Evolutionary conservation across 2,329 filamentous ascomycete species (phyloP), one percentile per base, ranked within the genome.

Genomic region (Pyrenophora teres): DNA sequence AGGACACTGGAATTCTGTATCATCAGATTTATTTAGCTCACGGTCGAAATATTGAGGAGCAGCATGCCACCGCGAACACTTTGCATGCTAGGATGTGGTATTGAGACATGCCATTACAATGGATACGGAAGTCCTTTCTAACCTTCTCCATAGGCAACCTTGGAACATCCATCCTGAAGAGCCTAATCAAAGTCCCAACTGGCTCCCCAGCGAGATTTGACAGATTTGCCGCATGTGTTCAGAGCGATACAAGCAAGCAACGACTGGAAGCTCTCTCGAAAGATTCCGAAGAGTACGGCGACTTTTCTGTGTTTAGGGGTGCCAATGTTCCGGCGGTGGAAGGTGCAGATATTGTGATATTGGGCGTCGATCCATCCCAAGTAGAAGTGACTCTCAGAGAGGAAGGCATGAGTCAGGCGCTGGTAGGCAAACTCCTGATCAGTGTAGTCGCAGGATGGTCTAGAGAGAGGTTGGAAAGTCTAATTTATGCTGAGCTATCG

Each of bases 361-460:
- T 83, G 1, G 80, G 69, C 2, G 74, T 77, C 2, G 78, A 82
- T 36, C 81, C 81, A 0, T 64, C 74, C 2, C 75, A 79, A 19
- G 72, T 82, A 2, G 60, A 70, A 9, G 33, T 56, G 0, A 72
- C 77, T 0, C 59, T 83, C 4, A 64, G 59, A 0, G 62, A 76
- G 35, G 62, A 72, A 0, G 75, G 73, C 0, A 57, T 81, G 2
- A 42, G 56, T 0, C 69, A 77, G 4, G 77, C 76, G 0, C 46
- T 82, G 1, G 57, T 64, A 0, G 63, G 68, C 4, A 83, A 82
- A 56, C 70, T 82, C 1, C 50, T 82, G 9, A 78, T 82, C 63
- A 83, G 80, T 56, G 75, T 83, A 0, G 77, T 75, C 1, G 81
- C 80, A 0, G 80, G 81, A 1, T 82, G 77, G 77, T 75, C 77